Evolutionary conservation across 345 rosid genomes (phyloP).

Genomic region (Alliaria petiolata): DNA sequence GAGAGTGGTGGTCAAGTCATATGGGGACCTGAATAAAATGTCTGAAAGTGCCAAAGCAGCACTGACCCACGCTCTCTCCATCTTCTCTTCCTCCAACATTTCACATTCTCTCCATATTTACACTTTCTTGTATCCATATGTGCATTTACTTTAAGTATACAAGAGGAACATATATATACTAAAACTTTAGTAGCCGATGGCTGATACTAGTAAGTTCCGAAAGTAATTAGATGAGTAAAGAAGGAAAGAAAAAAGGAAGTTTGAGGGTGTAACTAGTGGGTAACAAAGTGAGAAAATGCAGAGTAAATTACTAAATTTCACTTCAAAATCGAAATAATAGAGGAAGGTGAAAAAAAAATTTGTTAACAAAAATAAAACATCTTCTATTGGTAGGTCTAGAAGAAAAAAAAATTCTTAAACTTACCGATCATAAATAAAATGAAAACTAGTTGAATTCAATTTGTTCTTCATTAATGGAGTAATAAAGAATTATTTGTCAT

Average conservation of each 20-base stretch:
- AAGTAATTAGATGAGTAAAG: background rate
- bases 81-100: slow-evolving; percentile 23
- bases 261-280: no score
- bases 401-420: no score
- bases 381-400: no score
- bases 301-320: no score
- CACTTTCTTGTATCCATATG: background rate
- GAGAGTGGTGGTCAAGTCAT: slow-evolving; percentile 16
- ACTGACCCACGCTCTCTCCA: slow-evolving; percentile 19
- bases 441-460: no score
- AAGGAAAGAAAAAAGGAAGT: background rate
- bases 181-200: background rate
- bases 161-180: background rate
- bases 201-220: background rate
- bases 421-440: no score
- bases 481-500: no score
- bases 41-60: slow-evolving; percentile 26
- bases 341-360: no score
- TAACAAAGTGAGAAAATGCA: no score
- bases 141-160: background rate
- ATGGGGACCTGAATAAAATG: slow-evolving; percentile 26
- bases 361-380: no score
- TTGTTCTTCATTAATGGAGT: no score
- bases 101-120: slow-evolving; percentile 15
- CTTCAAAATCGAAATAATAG: no score